Conservation (phyloP, 345 rosid genomes). For the Melastoma malabathricum region DNA sequence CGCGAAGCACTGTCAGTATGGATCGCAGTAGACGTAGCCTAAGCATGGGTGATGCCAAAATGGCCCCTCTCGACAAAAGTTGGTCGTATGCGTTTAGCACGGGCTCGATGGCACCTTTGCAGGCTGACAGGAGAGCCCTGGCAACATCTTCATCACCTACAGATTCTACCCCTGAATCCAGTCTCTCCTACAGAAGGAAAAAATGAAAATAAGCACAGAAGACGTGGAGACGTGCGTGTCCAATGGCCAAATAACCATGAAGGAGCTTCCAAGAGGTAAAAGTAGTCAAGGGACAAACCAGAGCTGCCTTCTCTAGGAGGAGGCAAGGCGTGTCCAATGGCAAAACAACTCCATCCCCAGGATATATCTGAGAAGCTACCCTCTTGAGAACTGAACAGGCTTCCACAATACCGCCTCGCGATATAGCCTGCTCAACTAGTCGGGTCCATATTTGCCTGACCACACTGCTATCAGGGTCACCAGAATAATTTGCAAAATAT, state of each 20-base stretch:
- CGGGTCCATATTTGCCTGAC: constrained; percentile 92
- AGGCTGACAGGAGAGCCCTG: constrained; percentile 80
- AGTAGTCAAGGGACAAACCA: constrained; percentile 23
- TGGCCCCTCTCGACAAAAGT: constrained; percentile 65
- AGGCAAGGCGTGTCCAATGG: constrained; percentile 80
- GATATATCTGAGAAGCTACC: constrained; percentile 72
- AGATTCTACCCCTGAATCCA: constrained; percentile 45
- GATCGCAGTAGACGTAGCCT: constrained; percentile 73
- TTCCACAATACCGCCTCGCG: constrained; percentile 81
- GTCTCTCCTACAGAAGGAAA: constrained; percentile 48
- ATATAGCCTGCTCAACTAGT: constrained; percentile 84
- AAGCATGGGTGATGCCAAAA: constrained; percentile 65
- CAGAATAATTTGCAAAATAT: constrained; percentile 84
- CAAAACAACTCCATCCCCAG: constrained; percentile 87
- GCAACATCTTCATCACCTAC: constrained; percentile 90
- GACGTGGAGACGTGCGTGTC: too few species aligned
- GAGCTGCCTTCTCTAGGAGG: constrained; percentile 92
- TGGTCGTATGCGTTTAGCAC: constrained; percentile 77
- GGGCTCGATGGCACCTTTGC: constrained; percentile 90
- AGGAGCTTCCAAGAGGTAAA: not conserved
- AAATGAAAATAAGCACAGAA: not conserved
- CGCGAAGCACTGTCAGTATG: constrained; percentile 67
- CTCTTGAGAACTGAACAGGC: constrained; percentile 89
- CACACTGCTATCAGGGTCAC: constrained; percentile 87
- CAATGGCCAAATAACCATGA: not conserved